These are phyloP conservation scores for Talinum fruticosum DNA, from an alignment of 148 eudicot genomes.

Conservation along the genomic window DNA sequence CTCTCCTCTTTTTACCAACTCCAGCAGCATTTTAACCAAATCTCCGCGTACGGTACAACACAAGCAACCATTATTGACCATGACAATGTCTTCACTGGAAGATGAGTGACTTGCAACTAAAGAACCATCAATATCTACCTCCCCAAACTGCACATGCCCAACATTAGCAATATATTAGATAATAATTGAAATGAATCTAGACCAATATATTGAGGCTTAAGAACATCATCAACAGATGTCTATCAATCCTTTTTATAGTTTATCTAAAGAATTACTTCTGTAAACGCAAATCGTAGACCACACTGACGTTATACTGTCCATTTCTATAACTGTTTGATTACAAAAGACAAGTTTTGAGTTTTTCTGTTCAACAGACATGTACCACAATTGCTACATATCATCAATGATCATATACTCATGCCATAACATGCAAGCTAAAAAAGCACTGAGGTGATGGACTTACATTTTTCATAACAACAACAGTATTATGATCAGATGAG, in stretches of 20 bases:
- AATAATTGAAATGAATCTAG: neutral
- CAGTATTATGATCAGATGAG: neutral
- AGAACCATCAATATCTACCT: constrained; percentile 93
- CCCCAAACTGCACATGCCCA: constrained; percentile 69
- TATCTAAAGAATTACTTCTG: too few species aligned
- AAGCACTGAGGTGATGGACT: neutral
- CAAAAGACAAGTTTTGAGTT: neutral
- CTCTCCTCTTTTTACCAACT: constrained; percentile 75
- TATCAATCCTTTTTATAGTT: too few species aligned
- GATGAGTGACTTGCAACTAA: constrained; percentile 92
- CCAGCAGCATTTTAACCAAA: constrained; percentile 78
- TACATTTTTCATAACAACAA: neutral
- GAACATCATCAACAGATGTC: too few species aligned
- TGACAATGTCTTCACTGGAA: constrained; percentile 81
- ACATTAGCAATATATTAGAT: constrained; percentile 4
- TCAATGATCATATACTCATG: neutral
- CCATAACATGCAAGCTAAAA: neutral
- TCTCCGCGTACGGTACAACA: constrained; percentile 97
- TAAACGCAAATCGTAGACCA: neutral
- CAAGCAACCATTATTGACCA: constrained; percentile 94
- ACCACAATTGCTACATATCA: neutral
- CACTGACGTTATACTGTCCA: neutral
- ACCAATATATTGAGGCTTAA: neutral
- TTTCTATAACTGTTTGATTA: neutral
- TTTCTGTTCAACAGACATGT: neutral